Base-by-base conservation (phyloP, 2,329 filamentous ascomycete genomes). In the Tolypocladium album region DNA sequence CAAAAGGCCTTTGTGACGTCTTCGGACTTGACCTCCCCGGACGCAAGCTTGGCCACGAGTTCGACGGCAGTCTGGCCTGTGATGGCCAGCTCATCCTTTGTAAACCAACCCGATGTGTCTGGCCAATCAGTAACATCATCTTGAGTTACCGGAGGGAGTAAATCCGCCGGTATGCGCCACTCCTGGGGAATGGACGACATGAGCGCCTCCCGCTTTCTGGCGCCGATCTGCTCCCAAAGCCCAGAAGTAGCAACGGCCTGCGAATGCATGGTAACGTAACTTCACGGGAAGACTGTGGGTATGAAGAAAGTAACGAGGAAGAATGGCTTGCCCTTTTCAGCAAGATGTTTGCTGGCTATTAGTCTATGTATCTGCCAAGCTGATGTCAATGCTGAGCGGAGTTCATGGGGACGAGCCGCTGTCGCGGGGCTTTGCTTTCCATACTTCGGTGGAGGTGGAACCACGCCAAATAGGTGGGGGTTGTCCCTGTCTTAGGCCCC, bases 101-200 rank as follows among this genome's bases (percentile, higher is more conserved):
- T 83, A 63, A 88, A 85, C 78, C 85, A 85, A 2, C 83, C 83
- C 1, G 83, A 88, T 0, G 68, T 67, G 57, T 74, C 66, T 67
- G 85, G 83, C 71, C 84, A 87, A 4, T 64, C 65, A 0, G 79
- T 82, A 20, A 88, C 81, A 66, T 87, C 78, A 55, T 79, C 72
- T 65, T 84, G 79, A 40, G 76, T 74, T 0, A 77, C 76, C 0
- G 80, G 75, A 2, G 85, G 85, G 0, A 86, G 66, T 52, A 85
- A 70, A 56, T 78, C 67, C 7, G 70, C 68, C 0, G 84, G 82
- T 7, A 88, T 77, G 58, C 76, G 75, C 79, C 83, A 87, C 67
- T 86, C 79, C 1, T 73, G 59, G 1, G 85, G 84, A 58, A 88
- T 84, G 0, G 80, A 80, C 52, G 72, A 69, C 7, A 63, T 64